Conservation (phyloP, 306 rosid species). For the Cicer judaicum region DNA sequence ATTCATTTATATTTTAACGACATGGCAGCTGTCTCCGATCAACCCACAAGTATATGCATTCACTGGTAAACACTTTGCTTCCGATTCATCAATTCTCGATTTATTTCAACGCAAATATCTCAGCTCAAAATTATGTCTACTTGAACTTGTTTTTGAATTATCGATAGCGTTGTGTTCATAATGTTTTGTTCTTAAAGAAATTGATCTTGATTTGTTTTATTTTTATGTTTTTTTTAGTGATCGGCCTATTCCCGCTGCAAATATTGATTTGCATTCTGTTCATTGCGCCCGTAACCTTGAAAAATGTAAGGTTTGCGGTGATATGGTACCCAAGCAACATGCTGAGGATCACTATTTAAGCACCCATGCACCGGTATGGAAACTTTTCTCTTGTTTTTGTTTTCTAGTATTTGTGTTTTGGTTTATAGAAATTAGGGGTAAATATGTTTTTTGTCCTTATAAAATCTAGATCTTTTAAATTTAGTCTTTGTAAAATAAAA, state of each 20-base stretch:
- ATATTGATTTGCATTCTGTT: conserved; percentile 85
- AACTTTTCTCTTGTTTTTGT: not conserved
- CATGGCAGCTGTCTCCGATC: conserved; percentile 73
- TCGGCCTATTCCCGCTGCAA: conserved; percentile 72
- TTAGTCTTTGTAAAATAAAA: no score
- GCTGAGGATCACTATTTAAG: conserved; percentile 78
- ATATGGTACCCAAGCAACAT: conserved; percentile 77
- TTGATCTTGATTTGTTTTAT: conserved; percentile 51
- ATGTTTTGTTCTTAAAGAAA: conserved; percentile 6
- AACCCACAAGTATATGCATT: conserved; percentile 60
- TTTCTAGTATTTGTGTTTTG: not conserved
- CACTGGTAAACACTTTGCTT: conserved; percentile 70
- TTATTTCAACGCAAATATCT: not conserved
- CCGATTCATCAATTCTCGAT: not conserved
- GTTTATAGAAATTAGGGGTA: not conserved
- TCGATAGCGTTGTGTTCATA: not conserved
- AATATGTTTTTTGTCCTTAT: no score
- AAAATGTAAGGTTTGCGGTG: conserved; percentile 85
- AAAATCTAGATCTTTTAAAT: no score
- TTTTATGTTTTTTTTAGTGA: conserved; percentile 58
- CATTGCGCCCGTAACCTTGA: conserved; percentile 87
- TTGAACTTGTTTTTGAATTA: conserved; percentile 1
- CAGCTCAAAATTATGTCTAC: not conserved
- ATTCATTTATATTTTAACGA: not conserved
- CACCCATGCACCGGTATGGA: conserved; percentile 93